Conservation (phyloP, 225 moss, liverwort and hornwort species). For the Marchantia paleacea region DNA sequence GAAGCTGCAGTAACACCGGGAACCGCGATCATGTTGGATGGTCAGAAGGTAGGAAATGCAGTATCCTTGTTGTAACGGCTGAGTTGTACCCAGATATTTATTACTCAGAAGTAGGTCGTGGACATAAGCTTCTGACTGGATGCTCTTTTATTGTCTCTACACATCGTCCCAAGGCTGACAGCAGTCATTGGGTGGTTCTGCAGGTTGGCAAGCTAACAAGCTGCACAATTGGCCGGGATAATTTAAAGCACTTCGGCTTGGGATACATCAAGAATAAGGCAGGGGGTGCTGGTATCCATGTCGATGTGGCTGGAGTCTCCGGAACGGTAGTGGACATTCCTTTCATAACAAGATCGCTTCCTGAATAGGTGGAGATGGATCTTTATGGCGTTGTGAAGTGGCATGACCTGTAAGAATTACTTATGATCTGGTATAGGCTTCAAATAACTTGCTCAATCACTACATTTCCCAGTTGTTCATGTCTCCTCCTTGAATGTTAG, state of each 20-base stretch:
- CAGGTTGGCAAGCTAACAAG: slow-evolving; percentile 93
- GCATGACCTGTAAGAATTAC: not conserved
- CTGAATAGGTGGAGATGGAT: slow-evolving; percentile 15
- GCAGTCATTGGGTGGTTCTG: slow-evolving; percentile 15
- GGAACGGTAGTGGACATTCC: slow-evolving; percentile 69
- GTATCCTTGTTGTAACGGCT: not conserved
- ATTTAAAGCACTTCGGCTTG: slow-evolving; percentile 60
- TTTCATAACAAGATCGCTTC: slow-evolving; percentile 61
- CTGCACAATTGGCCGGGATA: slow-evolving; percentile 57
- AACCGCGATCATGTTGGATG: slow-evolving; percentile 52
- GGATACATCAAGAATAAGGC: slow-evolving; percentile 78
- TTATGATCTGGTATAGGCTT: not conserved
- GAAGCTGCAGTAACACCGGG: slow-evolving; percentile 61
- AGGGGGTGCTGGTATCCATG: slow-evolving; percentile 66
- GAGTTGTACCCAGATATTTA: not conserved
- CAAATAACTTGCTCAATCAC: too few relatives aligned
- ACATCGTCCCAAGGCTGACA: not conserved
- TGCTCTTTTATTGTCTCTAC: not conserved
- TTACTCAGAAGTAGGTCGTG: not conserved
- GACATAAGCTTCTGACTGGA: too few relatives aligned
- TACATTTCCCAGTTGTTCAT: too few relatives aligned
- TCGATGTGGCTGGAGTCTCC: slow-evolving; percentile 60
- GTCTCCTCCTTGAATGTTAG: too few relatives aligned
- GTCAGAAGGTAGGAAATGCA: slow-evolving; percentile 54
- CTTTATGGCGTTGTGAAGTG: not conserved